Evolutionary conservation across 2,329 filamentous ascomycete genomes (phyloP), one percentile per base, ranked within the genome.

Genomic region (Thelonectria discophora): DNA sequence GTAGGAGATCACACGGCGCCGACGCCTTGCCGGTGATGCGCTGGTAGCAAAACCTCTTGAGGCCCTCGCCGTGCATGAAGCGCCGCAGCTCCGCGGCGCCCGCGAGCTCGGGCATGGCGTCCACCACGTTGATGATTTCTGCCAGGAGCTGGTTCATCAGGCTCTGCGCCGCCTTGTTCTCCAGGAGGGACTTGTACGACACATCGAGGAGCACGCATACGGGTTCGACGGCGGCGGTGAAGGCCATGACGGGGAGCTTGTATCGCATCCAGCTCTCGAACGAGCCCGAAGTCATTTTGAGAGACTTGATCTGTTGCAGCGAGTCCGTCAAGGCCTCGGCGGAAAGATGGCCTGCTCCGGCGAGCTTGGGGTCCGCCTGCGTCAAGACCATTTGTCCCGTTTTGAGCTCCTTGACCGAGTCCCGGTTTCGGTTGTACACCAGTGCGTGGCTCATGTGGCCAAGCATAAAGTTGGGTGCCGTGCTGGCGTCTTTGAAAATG

Each of bases 151-250:
- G 79, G 43, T 89, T 83, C 77, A 94, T 90, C 45, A 91, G 83
- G 42, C 84, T 82, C 15, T 86, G 86, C 0, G 91, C 83, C 40
- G 86, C 80, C 63, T 82, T 83, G 76, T 94, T 94, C 70, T 85
- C 83, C 8, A 90, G 77, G 0, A 98, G 77, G 48, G 88, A 82
- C 45, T 90, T 87, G 73, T 96, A 97, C 27, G 86, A 83, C 68
- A 89, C 87, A 69, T 96, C 91, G 53, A 96, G 84, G 9, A 97
- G 80, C 2, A 91, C 89, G 4, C 92, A 94, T 5, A 97, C 81
- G 0, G 94, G 89, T 65, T 97, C 94, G 56, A 96, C 86, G 27
- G 95, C 83, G 49, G 88, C 86, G 63, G 90, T 89, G 68, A 94
- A 86, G 2, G 92, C 88, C 39, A 97, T 81, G 48, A 89, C 90